A percentile compares a stretch with the other conserved stretches of the same genome.
Conservation (phyloP, 208 protist genomes). For the Entamoeba invadens region DNA sequence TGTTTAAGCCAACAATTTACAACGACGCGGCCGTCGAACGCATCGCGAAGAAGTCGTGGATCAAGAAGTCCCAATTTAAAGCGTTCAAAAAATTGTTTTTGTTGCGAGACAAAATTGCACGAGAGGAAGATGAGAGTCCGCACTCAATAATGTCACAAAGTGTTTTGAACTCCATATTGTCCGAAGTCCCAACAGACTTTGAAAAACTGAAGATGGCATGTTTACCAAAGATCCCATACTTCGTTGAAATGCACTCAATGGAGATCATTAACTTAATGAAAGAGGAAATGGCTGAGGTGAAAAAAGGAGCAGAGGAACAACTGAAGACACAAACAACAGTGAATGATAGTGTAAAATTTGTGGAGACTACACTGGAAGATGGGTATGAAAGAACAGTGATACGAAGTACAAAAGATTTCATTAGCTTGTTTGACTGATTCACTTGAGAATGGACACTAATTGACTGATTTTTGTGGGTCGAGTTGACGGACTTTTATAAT, state of each 20-base stretch:
- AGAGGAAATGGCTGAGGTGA: not conserved
- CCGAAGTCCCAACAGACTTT: not conserved
- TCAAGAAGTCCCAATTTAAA: not conserved
- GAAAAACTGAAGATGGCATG: not conserved
- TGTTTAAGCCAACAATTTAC: not conserved
- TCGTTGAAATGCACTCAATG: not conserved
- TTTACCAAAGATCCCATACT: not conserved
- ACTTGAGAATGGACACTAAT: too few relatives aligned
- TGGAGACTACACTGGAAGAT: not conserved
- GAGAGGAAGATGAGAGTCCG: not conserved
- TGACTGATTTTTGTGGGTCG: too few relatives aligned
- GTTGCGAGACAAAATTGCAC: not conserved
- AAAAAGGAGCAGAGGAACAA: not conserved
- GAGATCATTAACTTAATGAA: not conserved
- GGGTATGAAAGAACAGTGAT: not conserved
- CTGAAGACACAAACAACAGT: not conserved
- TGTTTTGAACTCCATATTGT: not conserved
- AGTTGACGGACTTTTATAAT: not conserved
- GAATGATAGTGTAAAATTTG: not conserved
- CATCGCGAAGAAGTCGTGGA: not conserved
- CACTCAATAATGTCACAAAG: not conserved
- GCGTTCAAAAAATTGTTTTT: not conserved
- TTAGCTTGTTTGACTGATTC: not conserved
- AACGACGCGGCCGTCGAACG: not conserved
- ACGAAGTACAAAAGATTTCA: not conserved